These are phyloP conservation scores for Candida tibetensis DNA, from an alignment of 805 yeast species.

Conservation along the genomic window DNA sequence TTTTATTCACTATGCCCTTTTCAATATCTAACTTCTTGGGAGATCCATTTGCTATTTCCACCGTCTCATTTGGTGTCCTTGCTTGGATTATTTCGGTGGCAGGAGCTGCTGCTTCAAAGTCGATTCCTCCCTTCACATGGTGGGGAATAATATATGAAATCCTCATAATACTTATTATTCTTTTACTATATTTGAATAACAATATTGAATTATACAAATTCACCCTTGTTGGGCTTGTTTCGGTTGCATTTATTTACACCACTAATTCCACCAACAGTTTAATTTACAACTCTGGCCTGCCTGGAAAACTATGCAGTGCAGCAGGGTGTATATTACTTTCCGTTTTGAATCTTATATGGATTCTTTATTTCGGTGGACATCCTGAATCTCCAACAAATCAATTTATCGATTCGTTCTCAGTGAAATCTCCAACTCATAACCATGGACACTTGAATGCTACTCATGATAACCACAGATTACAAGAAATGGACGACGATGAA, in stretches of 20 bases:
- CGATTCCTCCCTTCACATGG: slow-evolving; percentile 87
- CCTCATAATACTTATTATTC: slow-evolving; percentile 50
- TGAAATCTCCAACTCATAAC: slow-evolving; percentile 40
- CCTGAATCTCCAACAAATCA: slow-evolving; percentile 83
- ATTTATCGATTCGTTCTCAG: slow-evolving; percentile 78
- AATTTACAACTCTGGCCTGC: slow-evolving; percentile 58
- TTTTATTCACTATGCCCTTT: slow-evolving; percentile 38
- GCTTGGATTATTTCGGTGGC: slow-evolving; percentile 89
- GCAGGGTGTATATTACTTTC: slow-evolving; percentile 87
- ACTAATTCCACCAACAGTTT: slow-evolving; percentile 80
- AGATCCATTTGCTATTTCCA: slow-evolving; percentile 86
- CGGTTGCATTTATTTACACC: slow-evolving; percentile 78
- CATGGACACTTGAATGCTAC: slow-evolving; percentile 34
- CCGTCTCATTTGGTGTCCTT: slow-evolving; percentile 67
- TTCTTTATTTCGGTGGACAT: slow-evolving; percentile 86
- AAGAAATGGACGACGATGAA: slow-evolving; percentile 14
- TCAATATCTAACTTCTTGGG: slow-evolving; percentile 54
- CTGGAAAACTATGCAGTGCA: slow-evolving; percentile 79
- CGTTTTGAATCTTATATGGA: slow-evolving; percentile 81
- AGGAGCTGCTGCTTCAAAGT: slow-evolving; percentile 53
- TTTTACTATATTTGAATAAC: slow-evolving; percentile 55
- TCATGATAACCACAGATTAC: slow-evolving; percentile 14
- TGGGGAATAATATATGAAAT: slow-evolving; percentile 91
- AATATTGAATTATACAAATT: slow-evolving; percentile 66
- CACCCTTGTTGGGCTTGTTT: slow-evolving; percentile 52